Base-by-base conservation (phyloP, 1,284 basidiomycete genomes). In the Grifola frondosa region DNA sequence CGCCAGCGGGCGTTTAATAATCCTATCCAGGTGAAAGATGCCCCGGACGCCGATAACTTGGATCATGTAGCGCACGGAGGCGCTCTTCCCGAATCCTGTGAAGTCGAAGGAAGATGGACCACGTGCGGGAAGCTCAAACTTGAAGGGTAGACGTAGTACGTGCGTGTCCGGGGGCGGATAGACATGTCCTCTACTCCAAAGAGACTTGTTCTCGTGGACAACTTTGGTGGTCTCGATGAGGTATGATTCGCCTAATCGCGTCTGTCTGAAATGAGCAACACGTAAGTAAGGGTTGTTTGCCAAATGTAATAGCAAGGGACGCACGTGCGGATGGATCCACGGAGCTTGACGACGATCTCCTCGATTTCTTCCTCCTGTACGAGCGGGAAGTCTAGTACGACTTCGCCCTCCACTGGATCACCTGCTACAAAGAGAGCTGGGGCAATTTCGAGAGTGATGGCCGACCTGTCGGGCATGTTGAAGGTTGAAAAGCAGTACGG, bases 311-410 rank as follows among this genome's bases (percentile, higher is more conserved):
- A 19, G 22, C 5, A 21, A 21, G 13, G 22, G 23, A 46, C 53
- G 28, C 38, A 61, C 57, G 56, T 57, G 9, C 31, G 20, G 13
- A 52, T 26, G n/a, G 31, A 29, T 12, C 57, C 59, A 5, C 49
- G 45, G 21, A 61, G 48, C 33, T 54, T 57, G 13, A 59, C 37
- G 11, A 49, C 44, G 1, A 61, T 45, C 30, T 54, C 50, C 15
- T 56, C 50, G 20, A 57, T 48, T 11, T 55, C 41, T 16, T 57
- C 53, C 13, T 52, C 42, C 8, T 46, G 43, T 2, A 58, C 30
- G 5, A 23, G 33, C 7, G 40, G 48, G 17, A 57, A 45, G 39
- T 61, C 46, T 8, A 61, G 25, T 17, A 48, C 36, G 3, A 58
- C 53, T 6, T 50, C 48, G 16, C 59, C 57, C 23, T 58, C 44